A percentile compares a stretch with the other conserved stretches of the same genome.
phyloP scores from a whole-genome alignment of 345 rosid genomes.

The Citropsis articulata region DNA sequence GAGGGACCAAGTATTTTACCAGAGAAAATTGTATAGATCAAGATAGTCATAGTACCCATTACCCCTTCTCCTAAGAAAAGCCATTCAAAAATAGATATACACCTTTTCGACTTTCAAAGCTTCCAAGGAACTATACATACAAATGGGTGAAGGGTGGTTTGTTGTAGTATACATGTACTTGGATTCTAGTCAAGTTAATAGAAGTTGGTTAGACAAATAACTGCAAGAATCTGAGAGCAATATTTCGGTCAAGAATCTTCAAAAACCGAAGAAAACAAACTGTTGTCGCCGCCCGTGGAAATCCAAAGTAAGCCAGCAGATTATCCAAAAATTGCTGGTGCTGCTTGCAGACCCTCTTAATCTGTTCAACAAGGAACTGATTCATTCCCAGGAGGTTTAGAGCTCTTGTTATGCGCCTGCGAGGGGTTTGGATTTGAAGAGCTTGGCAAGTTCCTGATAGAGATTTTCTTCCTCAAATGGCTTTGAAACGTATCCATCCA shows the following conservation, averaged over 20 bases:
- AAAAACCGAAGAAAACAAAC: background rate
- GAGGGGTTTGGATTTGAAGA: slow-evolving; percentile 58
- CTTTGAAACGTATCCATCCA: slow-evolving; percentile 97
- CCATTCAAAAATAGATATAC: slow-evolving; percentile 23
- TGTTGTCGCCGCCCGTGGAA: background rate
- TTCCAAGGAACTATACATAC: slow-evolving; percentile 36
- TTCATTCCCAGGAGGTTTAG: background rate
- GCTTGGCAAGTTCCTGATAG: slow-evolving; percentile 76
- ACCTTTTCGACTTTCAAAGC: slow-evolving; percentile 12
- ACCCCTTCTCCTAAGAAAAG: slow-evolving; percentile 5
- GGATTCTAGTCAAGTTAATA: slow-evolving; percentile 28
- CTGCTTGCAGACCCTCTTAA: background rate
- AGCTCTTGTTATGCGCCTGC: slow-evolving; percentile 19
- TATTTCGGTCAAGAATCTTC: slow-evolving; percentile 4
- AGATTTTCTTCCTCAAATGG: slow-evolving; percentile 96
- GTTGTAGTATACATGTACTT: slow-evolving; percentile 29
- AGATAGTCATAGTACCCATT: background rate
- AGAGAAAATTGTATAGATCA: slow-evolving; percentile 15
- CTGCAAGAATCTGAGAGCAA: slow-evolving; percentile 11
- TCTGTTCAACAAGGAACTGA: background rate
- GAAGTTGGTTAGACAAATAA: slow-evolving; percentile 31
- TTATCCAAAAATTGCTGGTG: slow-evolving; percentile 36
- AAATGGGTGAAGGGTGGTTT: slow-evolving; percentile 19
- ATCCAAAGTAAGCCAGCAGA: slow-evolving; percentile 29
- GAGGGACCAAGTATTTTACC: background rate